phyloP scores from a whole-genome alignment of 1,284 basidiomycete species.

The Ustilago esculenta region DNA sequence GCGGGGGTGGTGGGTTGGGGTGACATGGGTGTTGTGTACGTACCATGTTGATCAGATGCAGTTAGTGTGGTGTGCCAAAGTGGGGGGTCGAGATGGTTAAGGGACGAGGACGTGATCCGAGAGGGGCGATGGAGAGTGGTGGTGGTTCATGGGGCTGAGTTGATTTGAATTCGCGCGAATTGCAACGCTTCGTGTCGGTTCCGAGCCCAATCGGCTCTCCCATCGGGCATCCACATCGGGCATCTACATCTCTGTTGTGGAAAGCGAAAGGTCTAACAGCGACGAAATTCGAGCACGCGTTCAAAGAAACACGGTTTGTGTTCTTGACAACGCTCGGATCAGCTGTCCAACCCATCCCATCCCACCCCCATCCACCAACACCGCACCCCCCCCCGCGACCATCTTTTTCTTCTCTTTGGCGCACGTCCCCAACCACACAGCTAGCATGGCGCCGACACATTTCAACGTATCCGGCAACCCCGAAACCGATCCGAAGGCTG shows the following conservation, averaged over 20 bases:
- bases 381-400: too few species aligned
- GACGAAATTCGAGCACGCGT: too few species aligned
- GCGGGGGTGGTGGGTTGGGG: too few species aligned
- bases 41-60: slow-evolving; percentile 10
- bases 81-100: neutral
- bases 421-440: neutral
- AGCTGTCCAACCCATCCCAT: neutral
- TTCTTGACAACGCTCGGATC: slow-evolving; percentile 18
- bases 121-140: neutral
- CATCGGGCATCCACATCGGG: slow-evolving; percentile 4
- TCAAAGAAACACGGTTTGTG: neutral
- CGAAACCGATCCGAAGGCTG: slow-evolving; percentile 33
- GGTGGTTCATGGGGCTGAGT: too few species aligned
- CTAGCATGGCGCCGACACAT: slow-evolving; percentile 7
- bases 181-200: slow-evolving; percentile 3
- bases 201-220: slow-evolving; percentile 13
- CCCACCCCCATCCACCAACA: neutral
- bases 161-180: slow-evolving; percentile 1
- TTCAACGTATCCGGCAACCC: slow-evolving; percentile 38
- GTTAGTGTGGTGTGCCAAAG: too few species aligned
- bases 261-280: neutral
- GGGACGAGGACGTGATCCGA: neutral
- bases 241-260: neutral
- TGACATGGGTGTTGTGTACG: neutral
- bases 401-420: too few species aligned